Conservation (phyloP, 768 basidiomycete genomes). For the Xerocomus potaroensis region DNA sequence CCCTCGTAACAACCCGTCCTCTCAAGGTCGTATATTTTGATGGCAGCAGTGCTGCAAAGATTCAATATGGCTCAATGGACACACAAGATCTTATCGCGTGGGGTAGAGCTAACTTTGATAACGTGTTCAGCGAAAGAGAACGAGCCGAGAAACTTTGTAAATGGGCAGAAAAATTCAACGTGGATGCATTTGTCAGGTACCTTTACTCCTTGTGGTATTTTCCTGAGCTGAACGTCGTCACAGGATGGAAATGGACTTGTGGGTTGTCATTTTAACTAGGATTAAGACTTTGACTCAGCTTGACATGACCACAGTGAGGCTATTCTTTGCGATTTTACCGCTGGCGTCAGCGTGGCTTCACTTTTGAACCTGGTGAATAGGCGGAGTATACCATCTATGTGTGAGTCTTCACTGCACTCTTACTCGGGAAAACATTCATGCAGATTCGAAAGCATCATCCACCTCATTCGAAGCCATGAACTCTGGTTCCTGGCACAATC, state of each 20-base stretch:
- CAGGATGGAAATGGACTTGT: conserved; percentile 52
- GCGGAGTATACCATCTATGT: background rate
- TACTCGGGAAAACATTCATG: background rate
- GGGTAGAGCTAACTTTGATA: conserved; percentile 22
- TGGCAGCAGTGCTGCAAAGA: conserved; percentile 30
- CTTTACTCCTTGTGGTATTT: background rate
- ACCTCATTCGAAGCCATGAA: conserved; percentile 4
- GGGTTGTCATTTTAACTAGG: conserved; percentile 16
- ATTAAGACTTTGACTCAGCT: too few species aligned
- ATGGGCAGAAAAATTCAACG: conserved; percentile 29
- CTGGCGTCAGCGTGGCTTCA: conserved; percentile 37
- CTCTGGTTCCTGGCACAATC: conserved; percentile 23
- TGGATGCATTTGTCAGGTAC: conserved; percentile 34
- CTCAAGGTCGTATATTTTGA: conserved; percentile 34
- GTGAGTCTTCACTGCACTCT: background rate
- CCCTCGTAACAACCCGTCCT: conserved; percentile 24
- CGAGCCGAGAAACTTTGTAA: conserved; percentile 28
- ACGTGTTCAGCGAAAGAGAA: conserved; percentile 16
- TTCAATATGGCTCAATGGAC: conserved; percentile 31
- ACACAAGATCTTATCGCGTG: conserved; percentile 33
- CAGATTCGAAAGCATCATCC: background rate
- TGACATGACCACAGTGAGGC: conserved; percentile 35
- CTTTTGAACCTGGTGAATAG: conserved; percentile 30
- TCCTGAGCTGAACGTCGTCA: background rate
- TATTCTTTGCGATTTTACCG: conserved; percentile 45